Evolutionary conservation across 139 green algal species (phyloP), one percentile per base, ranked within the genome.

Genomic region (Chlorella sp.): DNA sequence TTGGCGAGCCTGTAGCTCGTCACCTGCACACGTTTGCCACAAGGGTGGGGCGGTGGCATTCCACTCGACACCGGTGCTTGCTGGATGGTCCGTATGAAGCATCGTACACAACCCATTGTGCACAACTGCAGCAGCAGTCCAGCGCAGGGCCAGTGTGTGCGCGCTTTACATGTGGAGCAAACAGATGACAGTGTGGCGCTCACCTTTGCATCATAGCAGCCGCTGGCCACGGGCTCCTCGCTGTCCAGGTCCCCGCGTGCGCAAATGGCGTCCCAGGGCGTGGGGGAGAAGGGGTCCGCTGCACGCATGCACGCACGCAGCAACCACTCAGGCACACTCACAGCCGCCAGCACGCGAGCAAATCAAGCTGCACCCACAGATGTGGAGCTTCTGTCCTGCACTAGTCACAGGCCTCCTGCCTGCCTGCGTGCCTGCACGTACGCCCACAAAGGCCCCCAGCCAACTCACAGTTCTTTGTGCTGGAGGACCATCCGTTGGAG

Each of bases 201-300:
- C 33, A 88, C 87, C 76, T 93, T 93, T 35, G 77, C 78, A 72
- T 93, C 88, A 66, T 85, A 89, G 70, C 85, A 91, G 60, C 88
- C 88, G 1, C 76, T 73, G 2, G 85, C 51, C 0, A 69, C 67
- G 0, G 84, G 83, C 30, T 77, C 35, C 0, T 69, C 24, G 0
- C 77, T 67, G 60, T 88, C 77, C 59, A 92, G 68, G 60, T 94
- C 89, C 4, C 89, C 88, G 0, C 89, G 73, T 20, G 77, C 77
- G 64, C 88, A 93, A 2, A 93, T 75, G 3, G 86, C 85, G 4
- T 78, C 67, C 71, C 35, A 93, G 64, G 69, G 84, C 49, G 66
- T 67, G 55, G 62, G 31, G 51, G 35, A 31, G 1, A 71, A 61
- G 29, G 68, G 68, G 35, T 71, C 61, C 68, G 35, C 31, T 35